phyloP scores from a whole-genome alignment of 306 rosid species.

The Citrullus colocynthis region DNA sequence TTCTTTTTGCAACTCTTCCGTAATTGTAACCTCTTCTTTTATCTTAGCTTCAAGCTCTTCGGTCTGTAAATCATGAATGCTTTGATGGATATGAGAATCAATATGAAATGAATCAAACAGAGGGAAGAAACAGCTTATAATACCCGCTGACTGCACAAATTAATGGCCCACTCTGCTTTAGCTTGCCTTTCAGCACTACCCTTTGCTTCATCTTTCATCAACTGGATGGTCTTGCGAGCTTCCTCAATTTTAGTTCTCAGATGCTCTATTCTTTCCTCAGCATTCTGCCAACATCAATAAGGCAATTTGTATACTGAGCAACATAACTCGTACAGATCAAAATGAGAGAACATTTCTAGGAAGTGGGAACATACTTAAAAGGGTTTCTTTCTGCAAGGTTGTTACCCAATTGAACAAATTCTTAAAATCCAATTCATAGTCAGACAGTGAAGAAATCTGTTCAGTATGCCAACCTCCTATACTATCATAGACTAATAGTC shows the following conservation, averaged over 20 bases:
- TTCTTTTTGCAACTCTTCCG: constrained; percentile 27
- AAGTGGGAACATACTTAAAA: not conserved
- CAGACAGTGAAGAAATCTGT: too few species aligned
- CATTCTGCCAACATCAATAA: constrained; percentile 20
- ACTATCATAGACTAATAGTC: not conserved
- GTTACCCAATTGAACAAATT: not conserved
- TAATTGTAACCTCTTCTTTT: constrained; percentile 24
- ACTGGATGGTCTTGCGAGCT: constrained; percentile 25
- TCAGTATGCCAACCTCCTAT: not conserved
- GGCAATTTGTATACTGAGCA: not conserved
- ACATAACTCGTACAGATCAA: not conserved
- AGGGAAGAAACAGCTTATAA: not conserved
- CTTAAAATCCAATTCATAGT: not conserved
- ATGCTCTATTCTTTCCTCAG: constrained; percentile 27
- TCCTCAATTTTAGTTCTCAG: constrained; percentile 28
- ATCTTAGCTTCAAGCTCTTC: constrained; percentile 36
- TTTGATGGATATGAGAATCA: not conserved
- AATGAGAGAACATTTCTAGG: not conserved
- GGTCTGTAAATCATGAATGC: constrained; percentile 16
- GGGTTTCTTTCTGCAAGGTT: not conserved
- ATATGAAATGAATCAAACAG: not conserved
- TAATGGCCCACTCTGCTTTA: constrained; percentile 68
- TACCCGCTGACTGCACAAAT: constrained; percentile 49
- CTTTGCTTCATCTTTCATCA: constrained; percentile 42
- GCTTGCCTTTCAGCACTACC: constrained; percentile 27